Percentiles rank a stretch among this genome's conserved stretches.
These are phyloP conservation scores for Iris macrosiphon DNA, from an alignment of 106 monocot species.

Conservation along the genomic window DNA sequence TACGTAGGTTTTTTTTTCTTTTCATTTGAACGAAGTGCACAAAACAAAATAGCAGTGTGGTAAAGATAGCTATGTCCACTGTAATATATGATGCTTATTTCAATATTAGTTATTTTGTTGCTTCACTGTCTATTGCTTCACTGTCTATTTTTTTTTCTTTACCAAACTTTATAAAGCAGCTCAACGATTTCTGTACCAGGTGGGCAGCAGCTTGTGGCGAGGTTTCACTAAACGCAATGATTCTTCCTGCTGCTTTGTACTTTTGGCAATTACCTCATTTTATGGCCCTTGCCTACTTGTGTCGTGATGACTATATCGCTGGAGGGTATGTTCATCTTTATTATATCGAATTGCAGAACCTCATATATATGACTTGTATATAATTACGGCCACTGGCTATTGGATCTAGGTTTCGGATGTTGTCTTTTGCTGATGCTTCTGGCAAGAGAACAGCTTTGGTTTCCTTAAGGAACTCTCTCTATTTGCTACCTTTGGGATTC, in stretches of 20 bases:
- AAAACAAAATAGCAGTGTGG: too few species aligned
- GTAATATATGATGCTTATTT: too few species aligned
- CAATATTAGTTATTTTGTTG: too few species aligned
- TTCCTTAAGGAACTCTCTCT: constrained; percentile 86
- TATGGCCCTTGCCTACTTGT: constrained; percentile 97
- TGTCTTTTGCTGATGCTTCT: constrained; percentile 86
- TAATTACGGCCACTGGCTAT: background rate
- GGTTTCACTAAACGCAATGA: constrained; percentile 70
- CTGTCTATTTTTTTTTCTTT: too few species aligned
- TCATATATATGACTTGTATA: background rate
- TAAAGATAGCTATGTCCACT: too few species aligned
- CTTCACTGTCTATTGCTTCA: too few species aligned
- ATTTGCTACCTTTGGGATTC: constrained; percentile 82
- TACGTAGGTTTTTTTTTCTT: too few species aligned
- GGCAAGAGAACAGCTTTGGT: constrained; percentile 86
- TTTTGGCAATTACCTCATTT: constrained; percentile 99
- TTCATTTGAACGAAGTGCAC: too few species aligned
- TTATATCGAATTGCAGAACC: background rate
- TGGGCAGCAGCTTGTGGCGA: constrained; percentile 92
- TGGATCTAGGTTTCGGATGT: constrained; percentile 72
- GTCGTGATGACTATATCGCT: constrained; percentile 90
- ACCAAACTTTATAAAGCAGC: too few species aligned
- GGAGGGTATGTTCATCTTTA: constrained; percentile 60
- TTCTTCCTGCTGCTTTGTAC: constrained; percentile 96
- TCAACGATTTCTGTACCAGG: too few species aligned